phyloP scores from a whole-genome alignment of 257 asterid genomes.

The Forsythia suspensa region DNA sequence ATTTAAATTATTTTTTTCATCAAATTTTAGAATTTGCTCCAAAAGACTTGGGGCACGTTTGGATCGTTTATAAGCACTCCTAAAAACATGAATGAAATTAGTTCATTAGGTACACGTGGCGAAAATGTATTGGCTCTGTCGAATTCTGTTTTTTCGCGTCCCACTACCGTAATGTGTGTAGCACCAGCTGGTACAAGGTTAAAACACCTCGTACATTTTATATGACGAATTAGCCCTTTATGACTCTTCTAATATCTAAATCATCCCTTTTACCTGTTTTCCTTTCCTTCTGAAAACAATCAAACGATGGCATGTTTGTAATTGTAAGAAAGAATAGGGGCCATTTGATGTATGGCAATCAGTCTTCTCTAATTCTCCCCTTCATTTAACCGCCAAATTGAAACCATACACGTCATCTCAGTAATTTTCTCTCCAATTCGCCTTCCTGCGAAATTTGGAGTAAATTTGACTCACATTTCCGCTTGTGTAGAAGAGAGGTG shows the following conservation, averaged over 20 bases:
- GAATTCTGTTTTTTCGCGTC: background rate
- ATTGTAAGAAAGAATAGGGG: background rate
- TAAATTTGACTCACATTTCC: background rate
- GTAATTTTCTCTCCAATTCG: conserved; percentile 24
- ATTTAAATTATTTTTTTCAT: too few relatives aligned
- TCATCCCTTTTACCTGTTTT: background rate
- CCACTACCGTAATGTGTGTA: background rate
- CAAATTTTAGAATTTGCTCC: too few relatives aligned
- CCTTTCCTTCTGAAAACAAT: background rate
- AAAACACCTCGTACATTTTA: background rate
- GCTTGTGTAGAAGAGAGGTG: background rate
- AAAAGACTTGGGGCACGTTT: too few relatives aligned
- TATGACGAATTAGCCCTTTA: background rate
- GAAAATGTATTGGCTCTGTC: background rate
- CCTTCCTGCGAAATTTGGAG: conserved; percentile 8
- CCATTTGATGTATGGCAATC: background rate
- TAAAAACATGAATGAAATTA: too few relatives aligned
- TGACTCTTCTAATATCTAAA: background rate
- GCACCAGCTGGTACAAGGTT: background rate
- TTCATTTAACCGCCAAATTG: conserved; percentile 28
- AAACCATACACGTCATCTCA: conserved; percentile 19
- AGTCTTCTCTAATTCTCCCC: conserved; percentile 24
- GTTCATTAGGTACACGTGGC: background rate
- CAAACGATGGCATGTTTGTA: background rate
- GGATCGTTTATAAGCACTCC: too few relatives aligned